Base-by-base conservation (phyloP, 768 basidiomycete genomes). In the Sporobolomyces phaffii region DNA sequence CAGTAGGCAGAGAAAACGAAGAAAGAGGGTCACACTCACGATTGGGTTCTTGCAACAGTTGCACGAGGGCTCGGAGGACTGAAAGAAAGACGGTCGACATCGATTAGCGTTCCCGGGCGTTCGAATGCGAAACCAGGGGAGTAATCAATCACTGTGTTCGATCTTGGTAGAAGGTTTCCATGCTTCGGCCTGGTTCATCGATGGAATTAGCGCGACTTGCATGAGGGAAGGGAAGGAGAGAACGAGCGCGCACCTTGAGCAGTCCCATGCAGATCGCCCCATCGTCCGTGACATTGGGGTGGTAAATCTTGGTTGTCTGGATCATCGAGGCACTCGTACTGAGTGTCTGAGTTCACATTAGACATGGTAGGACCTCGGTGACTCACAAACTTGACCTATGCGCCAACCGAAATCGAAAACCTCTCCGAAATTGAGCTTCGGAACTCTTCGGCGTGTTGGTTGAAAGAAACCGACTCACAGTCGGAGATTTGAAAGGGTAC, bases 101-200 rank as follows among this genome's bases (percentile, higher is more conserved):
- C 38, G 38, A 38, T 38, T 9, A 38, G 38, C 17, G 24, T 18
- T 36, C 14, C 28, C 17, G 20, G 14, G 24, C 10, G 11, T 45
- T 22, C 44, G 38, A 45, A 20, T 9, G 20, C 9, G 44, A 24
- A 20, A 20, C 11, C 15, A 10, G 44, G 44, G 20, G n/a, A 24
- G 44, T 7, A 20, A 24, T 28, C 41, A 18, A 61, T 28, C 43
- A 72, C 71, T 64, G 33, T 68, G 63, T 34, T 72, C 71, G 31
- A 72, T 68, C 58, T 72, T 72, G 31, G 67, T 72, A 20, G 71
- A 72, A 11, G 71, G 71, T 57, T 72, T 72, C 71, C 71, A 72
- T 29, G 71, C 66, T 58, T 72, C 71, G 38, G 71, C 68, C 71
- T 72, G 50, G 6, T 14, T 8, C 7, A 2, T 9, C 1, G 13